Conservation (phyloP, 2,329 filamentous ascomycete species). For the Helotiales sp. region DNA sequence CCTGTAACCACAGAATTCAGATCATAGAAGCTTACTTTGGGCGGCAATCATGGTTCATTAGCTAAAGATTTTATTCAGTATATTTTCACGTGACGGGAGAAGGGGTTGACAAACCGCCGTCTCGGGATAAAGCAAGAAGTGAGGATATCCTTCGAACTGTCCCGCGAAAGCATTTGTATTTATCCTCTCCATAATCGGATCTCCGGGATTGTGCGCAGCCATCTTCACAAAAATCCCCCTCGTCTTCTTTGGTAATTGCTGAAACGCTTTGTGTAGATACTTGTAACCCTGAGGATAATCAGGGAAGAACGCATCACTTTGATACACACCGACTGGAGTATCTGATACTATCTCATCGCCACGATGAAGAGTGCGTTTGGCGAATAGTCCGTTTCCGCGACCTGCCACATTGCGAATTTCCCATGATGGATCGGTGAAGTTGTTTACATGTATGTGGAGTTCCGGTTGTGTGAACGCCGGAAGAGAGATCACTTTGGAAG, state of each 20-base stretch:
- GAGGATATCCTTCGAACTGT: conserved; percentile 34
- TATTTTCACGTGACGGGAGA: neutral
- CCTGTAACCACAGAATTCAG: neutral
- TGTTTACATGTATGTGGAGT: conserved; percentile 31
- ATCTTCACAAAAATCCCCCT: conserved; percentile 32
- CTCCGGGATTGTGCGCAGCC: conserved; percentile 30
- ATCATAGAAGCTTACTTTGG: conserved; percentile 44
- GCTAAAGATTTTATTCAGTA: conserved; percentile 33
- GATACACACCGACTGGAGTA: conserved; percentile 37
- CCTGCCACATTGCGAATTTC: conserved; percentile 35
- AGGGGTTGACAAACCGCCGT: conserved; percentile 33
- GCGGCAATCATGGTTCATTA: conserved; percentile 51
- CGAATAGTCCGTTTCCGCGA: conserved; percentile 39
- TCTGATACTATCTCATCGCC: conserved; percentile 37
- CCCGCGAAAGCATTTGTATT: conserved; percentile 41
- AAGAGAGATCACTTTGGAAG: conserved; percentile 27
- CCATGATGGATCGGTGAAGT: conserved; percentile 34
- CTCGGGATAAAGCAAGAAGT: conserved; percentile 41
- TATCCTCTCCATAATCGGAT: conserved; percentile 39
- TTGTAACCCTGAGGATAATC: conserved; percentile 34
- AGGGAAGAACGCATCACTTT: conserved; percentile 34
- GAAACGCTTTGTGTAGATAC: conserved; percentile 35
- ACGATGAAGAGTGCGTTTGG: conserved; percentile 34
- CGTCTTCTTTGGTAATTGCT: conserved; percentile 33
- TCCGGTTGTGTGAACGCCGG: conserved; percentile 30